A percentile compares a stretch with the other conserved stretches of the same genome.
phyloP scores from a whole-genome alignment of 2,329 filamentous ascomycete genomes.

The Lecanicillium sp. region DNA sequence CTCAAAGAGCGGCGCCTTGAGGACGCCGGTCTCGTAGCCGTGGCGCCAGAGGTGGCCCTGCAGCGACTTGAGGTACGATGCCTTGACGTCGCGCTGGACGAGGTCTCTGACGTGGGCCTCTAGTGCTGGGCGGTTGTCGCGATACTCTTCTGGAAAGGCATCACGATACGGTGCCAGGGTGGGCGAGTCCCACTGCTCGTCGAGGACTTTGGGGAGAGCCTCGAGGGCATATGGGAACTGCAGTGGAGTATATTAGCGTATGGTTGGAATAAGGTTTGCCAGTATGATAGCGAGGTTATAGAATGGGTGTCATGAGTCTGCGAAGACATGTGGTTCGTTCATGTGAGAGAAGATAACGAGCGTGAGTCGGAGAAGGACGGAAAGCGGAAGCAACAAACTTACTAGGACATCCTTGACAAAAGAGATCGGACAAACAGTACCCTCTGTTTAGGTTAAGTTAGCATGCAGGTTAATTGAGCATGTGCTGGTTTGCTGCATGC shows the following conservation, averaged over 20 bases:
- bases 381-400: conserved; percentile 34
- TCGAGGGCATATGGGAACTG: conserved; percentile 73
- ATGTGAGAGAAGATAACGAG: no score
- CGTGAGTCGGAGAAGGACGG: conserved; percentile 12
- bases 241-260: no score
- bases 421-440: conserved; percentile 74
- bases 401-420: conserved; percentile 80
- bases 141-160: conserved; percentile 61
- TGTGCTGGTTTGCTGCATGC: not conserved
- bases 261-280: no score
- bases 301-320: no score
- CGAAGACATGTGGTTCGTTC: no score
- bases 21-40: conserved; percentile 62
- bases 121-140: conserved; percentile 49
- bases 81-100: conserved; percentile 65
- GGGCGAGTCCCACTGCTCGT: conserved; percentile 57
- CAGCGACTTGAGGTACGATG: conserved; percentile 68
- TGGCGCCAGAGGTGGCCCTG: conserved; percentile 73
- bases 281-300: conserved; percentile 7
- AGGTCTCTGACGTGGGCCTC: conserved; percentile 63
- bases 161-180: conserved; percentile 60
- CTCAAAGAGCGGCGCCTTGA: conserved; percentile 65
- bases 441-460: conserved; percentile 44
- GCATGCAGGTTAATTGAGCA: not conserved
- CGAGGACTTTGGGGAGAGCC: conserved; percentile 56